These are phyloP conservation scores for Fusarium liriodendri DNA, from an alignment of 2,329 filamentous ascomycete genomes.

Conservation along the genomic window DNA sequence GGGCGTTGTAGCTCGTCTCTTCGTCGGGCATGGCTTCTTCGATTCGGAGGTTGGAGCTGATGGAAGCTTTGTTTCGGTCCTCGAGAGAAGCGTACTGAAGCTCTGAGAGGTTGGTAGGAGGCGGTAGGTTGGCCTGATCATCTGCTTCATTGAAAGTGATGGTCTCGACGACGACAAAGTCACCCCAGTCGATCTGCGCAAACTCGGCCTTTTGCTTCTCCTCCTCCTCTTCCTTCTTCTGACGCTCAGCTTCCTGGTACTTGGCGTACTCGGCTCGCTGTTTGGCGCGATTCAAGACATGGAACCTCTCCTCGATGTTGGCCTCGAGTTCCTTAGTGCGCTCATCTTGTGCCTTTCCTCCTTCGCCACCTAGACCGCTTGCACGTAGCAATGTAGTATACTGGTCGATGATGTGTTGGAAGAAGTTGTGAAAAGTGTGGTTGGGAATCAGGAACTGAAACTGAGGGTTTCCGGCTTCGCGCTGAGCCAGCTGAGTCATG, in stretches of 20 bases:
- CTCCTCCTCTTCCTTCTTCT: slow-evolving; percentile 87
- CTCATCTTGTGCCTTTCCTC: slow-evolving; percentile 76
- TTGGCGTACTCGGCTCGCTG: slow-evolving; percentile 89
- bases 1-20: slow-evolving; percentile 68
- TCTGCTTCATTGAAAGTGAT: slow-evolving; percentile 92
- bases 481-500: slow-evolving; percentile 89
- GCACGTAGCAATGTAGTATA: slow-evolving; percentile 83
- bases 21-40: slow-evolving; percentile 95
- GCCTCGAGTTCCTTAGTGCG: slow-evolving; percentile 78
- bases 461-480: slow-evolving; percentile 90
- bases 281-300: slow-evolving; percentile 82
- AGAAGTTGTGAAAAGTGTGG: slow-evolving; percentile 96
- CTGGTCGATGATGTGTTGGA: slow-evolving; percentile 91
- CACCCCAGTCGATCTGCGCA: slow-evolving; percentile 96
- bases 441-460: slow-evolving; percentile 97
- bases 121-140: slow-evolving; percentile 85
- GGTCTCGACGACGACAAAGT: slow-evolving; percentile 95
- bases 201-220: slow-evolving; percentile 82
- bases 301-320: slow-evolving; percentile 83
- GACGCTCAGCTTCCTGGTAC: slow-evolving; percentile 85
- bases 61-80: slow-evolving; percentile 91
- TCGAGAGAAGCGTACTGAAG: slow-evolving; percentile 94
- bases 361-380: slow-evolving; percentile 73
- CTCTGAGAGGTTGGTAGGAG: slow-evolving; percentile 89
- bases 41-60: slow-evolving; percentile 84